These are phyloP conservation scores for Hypoxylon sp. DNA, from an alignment of 2,329 filamentous ascomycete species.

Conservation along the genomic window DNA sequence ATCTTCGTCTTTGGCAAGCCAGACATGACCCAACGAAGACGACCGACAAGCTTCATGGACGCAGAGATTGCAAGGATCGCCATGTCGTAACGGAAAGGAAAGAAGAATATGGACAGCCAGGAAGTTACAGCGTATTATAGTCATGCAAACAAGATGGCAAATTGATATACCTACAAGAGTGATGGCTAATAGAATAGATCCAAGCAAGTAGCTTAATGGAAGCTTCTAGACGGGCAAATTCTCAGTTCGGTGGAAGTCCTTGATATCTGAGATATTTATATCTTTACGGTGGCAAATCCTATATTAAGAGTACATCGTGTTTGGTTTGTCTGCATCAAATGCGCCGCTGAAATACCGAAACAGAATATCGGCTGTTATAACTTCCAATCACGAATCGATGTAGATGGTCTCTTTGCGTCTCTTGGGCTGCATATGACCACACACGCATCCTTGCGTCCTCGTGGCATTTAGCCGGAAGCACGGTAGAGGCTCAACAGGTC, in stretches of 20 bases:
- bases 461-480: constrained; percentile 30
- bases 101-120: background rate
- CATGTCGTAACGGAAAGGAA: background rate
- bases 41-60: constrained; percentile 31
- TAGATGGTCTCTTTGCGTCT: background rate
- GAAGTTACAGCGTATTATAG: background rate
- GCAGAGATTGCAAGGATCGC: constrained; percentile 33
- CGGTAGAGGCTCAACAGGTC: constrained; percentile 1
- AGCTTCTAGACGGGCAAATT: no score
- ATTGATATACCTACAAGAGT: background rate
- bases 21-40: constrained; percentile 34
- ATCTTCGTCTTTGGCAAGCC: constrained; percentile 32
- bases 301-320: background rate
- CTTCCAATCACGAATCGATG: constrained; percentile 9
- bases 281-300: background rate
- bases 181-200: background rate
- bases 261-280: background rate
- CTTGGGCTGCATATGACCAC: background rate
- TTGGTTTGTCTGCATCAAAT: background rate
- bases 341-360: background rate
- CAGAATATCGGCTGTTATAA: constrained; percentile 16
- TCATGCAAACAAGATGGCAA: background rate
- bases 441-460: background rate
- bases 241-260: no score
- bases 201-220: background rate